phyloP scores from a whole-genome alignment of 345 rosid species.

The Clarkia xantiana region DNA sequence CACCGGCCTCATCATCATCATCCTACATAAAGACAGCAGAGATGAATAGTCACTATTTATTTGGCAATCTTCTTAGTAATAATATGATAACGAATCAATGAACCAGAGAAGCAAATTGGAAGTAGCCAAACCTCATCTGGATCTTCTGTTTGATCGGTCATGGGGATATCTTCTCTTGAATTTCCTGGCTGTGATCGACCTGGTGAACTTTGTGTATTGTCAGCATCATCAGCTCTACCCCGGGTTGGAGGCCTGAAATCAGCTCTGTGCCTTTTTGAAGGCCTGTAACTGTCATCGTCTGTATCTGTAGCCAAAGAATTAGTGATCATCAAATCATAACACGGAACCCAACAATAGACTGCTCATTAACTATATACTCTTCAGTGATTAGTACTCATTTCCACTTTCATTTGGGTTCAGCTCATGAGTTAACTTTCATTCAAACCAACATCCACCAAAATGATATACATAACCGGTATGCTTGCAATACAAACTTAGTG shows the following conservation, averaged over 20 bases:
- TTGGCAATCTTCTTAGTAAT: no score
- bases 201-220: constrained; percentile 67
- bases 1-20: constrained; percentile 65
- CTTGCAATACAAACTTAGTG: no score
- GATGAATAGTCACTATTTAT: no score
- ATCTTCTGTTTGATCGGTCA: constrained; percentile 86
- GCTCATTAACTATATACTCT: no score
- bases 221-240: constrained; percentile 60
- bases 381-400: no score
- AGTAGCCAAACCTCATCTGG: constrained; percentile 36
- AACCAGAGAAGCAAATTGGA: no score
- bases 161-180: constrained; percentile 70
- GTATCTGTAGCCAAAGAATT: constrained; percentile 35
- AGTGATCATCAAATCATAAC: background rate
- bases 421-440: no score
- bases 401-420: no score
- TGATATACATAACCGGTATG: no score
- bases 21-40: constrained; percentile 24
- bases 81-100: no score
- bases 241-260: constrained; percentile 22
- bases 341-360: no score
- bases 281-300: constrained; percentile 75
- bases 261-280: constrained; percentile 75
- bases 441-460: no score
- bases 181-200: constrained; percentile 44